Base-by-base conservation (phyloP, 2,329 filamentous ascomycete genomes). In the Xylaria sp. region DNA sequence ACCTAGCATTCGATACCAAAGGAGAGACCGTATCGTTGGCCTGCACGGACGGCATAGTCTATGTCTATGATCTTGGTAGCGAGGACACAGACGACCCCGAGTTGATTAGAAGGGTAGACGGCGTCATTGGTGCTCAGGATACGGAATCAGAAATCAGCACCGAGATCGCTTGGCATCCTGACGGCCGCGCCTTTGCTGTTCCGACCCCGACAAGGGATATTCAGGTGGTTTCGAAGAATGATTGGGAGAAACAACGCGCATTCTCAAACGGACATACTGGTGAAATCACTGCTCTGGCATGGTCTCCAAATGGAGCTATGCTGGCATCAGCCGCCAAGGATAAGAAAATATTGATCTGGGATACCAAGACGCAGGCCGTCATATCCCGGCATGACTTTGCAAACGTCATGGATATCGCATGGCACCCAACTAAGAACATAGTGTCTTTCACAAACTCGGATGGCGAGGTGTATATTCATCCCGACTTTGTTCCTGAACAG, bases 261-360 rank as follows among this genome's bases (percentile, higher is more conserved):
- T 99, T 99, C 78, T 83, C 89, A 16, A 90, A 90, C 35, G 93
- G 92, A 0, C 96, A 98, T 77, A 89, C 90, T 50, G 91, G 91
- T 21, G 92, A 97, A 73, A 91, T 99, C 67, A 97, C 93, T 0
- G 92, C 94, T 2, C 82, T 97, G 42, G 90, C 92, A 42, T 99
- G 96, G 96, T 97, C 95, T 16, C 93, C 94, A 1, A 99, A 99
- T 77, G 96, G 96, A 47, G 93, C 94, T 1, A 85, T 99, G 75
- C 84, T 99, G 25, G 93, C 90, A 10, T 89, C 89, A 21, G 89
- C 91, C 18, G 89, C 84, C 70, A 89, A 88, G 73, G 90, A 92
- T 75, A 86, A 87, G 74, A 93, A 89, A 77, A 82, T 97, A 3
- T 79, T 92, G 29, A 83, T 99, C 2, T 99, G 97, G 96, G 93